Conservation (phyloP, 257 asterid species). For the Euphrasia confusa region DNA sequence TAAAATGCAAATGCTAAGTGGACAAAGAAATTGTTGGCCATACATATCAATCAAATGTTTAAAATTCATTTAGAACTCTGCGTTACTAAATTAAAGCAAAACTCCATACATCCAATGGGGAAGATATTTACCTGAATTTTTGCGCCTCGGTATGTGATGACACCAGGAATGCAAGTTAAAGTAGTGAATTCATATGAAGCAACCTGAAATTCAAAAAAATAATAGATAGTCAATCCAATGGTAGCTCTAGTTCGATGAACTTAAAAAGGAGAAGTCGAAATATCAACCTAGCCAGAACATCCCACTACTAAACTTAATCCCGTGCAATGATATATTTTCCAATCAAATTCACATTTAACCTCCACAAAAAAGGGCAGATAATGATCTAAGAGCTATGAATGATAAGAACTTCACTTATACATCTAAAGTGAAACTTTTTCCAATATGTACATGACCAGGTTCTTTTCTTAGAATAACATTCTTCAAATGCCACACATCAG, state of each 20-base stretch:
- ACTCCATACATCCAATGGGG: slow-evolving; percentile 2
- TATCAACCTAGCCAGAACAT: slow-evolving; percentile 8
- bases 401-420: neutral
- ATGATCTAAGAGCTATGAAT: slow-evolving; percentile 13
- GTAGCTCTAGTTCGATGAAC: neutral
- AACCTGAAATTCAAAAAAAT: slow-evolving; percentile 54
- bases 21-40: neutral
- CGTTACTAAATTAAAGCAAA: neutral
- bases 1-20: neutral
- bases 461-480: slow-evolving; percentile 2
- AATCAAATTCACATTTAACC: slow-evolving; percentile 6
- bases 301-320: neutral
- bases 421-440: neutral
- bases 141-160: slow-evolving; percentile 89
- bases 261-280: neutral
- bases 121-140: slow-evolving; percentile 73
- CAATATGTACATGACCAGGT: neutral
- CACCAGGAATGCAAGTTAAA: slow-evolving; percentile 99
- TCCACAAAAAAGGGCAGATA: neutral
- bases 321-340: slow-evolving; percentile 6
- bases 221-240: neutral
- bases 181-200: slow-evolving; percentile 98
- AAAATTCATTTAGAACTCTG: slow-evolving; percentile 8
- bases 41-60: neutral
- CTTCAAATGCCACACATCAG: slow-evolving; percentile 1